phyloP scores from a whole-genome alignment of 176 grass and related monocot species.

The Paspalum vaginatum region DNA sequence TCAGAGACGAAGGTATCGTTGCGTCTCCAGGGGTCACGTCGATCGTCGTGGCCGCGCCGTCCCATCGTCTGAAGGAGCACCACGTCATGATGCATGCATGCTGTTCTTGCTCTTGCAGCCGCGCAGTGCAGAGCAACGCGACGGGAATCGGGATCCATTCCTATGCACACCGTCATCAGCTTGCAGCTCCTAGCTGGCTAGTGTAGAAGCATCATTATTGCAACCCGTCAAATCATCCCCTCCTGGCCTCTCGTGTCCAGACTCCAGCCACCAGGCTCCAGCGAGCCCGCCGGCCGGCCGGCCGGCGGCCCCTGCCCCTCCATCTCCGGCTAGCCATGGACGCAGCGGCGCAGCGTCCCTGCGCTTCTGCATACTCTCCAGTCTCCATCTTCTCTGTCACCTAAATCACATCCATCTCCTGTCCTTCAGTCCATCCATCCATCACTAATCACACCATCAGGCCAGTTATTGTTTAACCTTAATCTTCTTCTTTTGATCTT shows the following conservation, averaged over 20 bases:
- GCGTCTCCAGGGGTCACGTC: constrained; percentile 47
- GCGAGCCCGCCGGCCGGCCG: too few relatives aligned
- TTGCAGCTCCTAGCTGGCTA: neutral
- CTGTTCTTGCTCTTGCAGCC: neutral
- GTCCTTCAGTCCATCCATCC: constrained; percentile 50
- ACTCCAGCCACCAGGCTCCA: too few relatives aligned
- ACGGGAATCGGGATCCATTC: neutral
- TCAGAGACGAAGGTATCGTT: too few relatives aligned
- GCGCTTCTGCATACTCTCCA: neutral
- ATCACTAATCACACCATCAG: neutral
- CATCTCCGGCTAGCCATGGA: neutral
- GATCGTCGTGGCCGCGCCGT: neutral
- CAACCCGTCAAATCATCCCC: constrained; percentile 52
- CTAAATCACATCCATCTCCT: constrained; percentile 47
- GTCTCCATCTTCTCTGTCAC: neutral
- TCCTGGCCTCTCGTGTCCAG: neutral
- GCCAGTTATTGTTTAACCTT: neutral
- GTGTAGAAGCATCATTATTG: constrained; percentile 34
- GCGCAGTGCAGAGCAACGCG: neutral
- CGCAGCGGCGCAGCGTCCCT: neutral
- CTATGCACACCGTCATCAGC: neutral
- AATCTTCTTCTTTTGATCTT: constrained; percentile 14
- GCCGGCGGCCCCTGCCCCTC: too few relatives aligned
- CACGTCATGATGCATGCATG: constrained; percentile 49
- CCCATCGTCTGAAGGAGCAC: constrained; percentile 42